Percentiles rank a stretch among this genome's conserved stretches.
Evolutionary conservation across 352 stramenopile species (phyloP).

Genomic region (Phytophthora pseudosyringae): DNA sequence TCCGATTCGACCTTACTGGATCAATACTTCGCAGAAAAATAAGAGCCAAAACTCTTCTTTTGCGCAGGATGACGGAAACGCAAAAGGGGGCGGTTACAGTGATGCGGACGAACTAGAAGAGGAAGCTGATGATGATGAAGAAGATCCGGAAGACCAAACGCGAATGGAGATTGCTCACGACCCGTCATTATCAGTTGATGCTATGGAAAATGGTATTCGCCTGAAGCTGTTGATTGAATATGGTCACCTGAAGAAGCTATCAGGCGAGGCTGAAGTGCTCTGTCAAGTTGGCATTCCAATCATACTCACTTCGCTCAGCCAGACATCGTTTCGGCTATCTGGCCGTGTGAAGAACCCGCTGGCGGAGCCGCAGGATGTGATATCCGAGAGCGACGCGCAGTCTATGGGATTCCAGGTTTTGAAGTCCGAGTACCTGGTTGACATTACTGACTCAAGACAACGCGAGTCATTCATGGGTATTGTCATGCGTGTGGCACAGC

Average conservation of each 20-base stretch:
- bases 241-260: conserved; percentile 74
- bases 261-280: conserved; percentile 73
- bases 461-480: conserved; percentile 88
- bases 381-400: conserved; percentile 63
- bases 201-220: conserved; percentile 87
- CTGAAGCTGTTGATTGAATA: conserved; percentile 83
- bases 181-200: conserved; percentile 78
- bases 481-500: conserved; percentile 83
- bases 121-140: conserved; percentile 66
- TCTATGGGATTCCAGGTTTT: conserved; percentile 81
- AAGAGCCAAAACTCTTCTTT: conserved; percentile 29
- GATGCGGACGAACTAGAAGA: conserved; percentile 53
- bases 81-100: conserved; percentile 26
- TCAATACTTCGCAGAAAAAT: conserved; percentile 47
- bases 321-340: conserved; percentile 77
- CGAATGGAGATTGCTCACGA: conserved; percentile 73
- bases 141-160: conserved; percentile 53
- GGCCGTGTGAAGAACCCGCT: conserved; percentile 67
- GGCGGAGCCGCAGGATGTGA: conserved; percentile 57
- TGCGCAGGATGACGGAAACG: conserved; percentile 14
- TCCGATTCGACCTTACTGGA: conserved; percentile 87
- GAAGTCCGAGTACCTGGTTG: conserved; percentile 84
- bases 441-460: conserved; percentile 75
- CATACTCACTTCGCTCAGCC: conserved; percentile 82
- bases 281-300: conserved; percentile 87